Evolutionary conservation across 164 flowering plant species (phyloP).

Genomic region (Platanus orientalis): DNA sequence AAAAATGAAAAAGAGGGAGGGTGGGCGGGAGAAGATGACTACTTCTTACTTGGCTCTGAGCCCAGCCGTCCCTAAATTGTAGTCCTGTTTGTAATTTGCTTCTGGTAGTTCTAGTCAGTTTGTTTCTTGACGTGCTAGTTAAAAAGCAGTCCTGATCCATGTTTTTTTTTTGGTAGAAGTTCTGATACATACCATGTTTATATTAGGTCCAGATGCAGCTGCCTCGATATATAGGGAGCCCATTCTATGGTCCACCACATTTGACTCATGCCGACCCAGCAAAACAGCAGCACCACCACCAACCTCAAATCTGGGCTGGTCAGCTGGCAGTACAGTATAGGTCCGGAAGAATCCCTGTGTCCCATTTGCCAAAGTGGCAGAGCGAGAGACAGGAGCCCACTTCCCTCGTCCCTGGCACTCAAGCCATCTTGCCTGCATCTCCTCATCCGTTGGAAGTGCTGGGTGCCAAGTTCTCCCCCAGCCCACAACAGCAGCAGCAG

Average conservation of each 20-base stretch:
- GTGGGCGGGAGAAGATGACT: no score
- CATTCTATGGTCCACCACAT: constrained; percentile 14
- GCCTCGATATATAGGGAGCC: constrained; percentile 28
- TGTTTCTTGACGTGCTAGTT: no score
- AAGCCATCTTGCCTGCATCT: constrained; percentile 19
- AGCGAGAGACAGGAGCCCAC: constrained; percentile 32
- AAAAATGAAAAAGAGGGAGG: no score
- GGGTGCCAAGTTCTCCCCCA: constrained; percentile 27
- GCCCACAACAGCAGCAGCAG: constrained; percentile 37
- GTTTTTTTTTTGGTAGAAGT: background rate
- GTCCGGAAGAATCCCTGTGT: constrained; percentile 18
- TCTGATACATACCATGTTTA: no score
- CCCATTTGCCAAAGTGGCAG: constrained; percentile 35
- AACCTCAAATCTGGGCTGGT: constrained; percentile 35
- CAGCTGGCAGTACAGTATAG: constrained; percentile 35
- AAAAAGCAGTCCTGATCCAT: no score
- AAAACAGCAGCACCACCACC: constrained; percentile 26
- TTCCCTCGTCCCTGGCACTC: constrained; percentile 17
- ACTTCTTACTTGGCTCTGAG: no score
- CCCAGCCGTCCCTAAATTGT: no score
- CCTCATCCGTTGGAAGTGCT: constrained; percentile 26
- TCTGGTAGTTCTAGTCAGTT: no score
- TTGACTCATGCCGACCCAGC: constrained; percentile 13
- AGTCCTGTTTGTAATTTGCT: no score
- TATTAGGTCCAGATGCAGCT: constrained; percentile 33